A percentile compares a stretch with the other conserved stretches of the same genome.
These are phyloP conservation scores for Cercospora sp. DNA, from an alignment of 2,329 filamentous ascomycete genomes.

Conservation along the genomic window DNA sequence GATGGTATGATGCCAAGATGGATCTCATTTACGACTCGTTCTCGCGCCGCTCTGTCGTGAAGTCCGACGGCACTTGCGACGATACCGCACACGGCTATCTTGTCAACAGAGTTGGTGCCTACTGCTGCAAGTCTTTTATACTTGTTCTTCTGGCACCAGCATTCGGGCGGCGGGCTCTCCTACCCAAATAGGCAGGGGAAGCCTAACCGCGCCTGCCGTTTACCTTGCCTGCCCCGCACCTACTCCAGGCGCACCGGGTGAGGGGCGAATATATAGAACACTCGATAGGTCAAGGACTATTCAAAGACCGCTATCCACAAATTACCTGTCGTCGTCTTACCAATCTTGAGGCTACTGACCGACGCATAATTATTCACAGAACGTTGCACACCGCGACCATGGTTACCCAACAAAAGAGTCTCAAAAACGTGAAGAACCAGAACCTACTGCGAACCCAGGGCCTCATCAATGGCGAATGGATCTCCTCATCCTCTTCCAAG, in stretches of 20 bases:
- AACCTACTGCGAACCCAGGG: conserved; percentile 26
- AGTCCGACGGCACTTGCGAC: background rate
- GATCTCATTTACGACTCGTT: background rate
- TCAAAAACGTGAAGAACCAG: conserved; percentile 26
- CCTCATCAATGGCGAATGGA: conserved; percentile 34
- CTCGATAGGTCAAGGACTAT: conserved; percentile 1
- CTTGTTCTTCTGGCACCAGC: background rate
- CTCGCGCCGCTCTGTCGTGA: background rate
- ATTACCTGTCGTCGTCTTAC: background rate
- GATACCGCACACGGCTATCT: no score
- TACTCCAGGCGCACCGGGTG: background rate
- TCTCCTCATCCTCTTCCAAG: conserved; percentile 47
- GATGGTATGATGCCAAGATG: background rate
- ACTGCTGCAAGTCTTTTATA: background rate
- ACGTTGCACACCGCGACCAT: conserved; percentile 4
- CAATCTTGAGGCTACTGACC: background rate
- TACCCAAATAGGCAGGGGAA: conserved; percentile 3
- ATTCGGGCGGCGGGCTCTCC: background rate
- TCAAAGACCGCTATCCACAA: background rate
- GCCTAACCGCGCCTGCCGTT: background rate
- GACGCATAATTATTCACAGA: background rate
- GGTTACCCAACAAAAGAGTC: conserved; percentile 20
- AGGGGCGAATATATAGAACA: background rate
- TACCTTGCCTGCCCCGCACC: conserved; percentile 9
- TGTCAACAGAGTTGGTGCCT: background rate